Base-by-base conservation (phyloP, 2,329 filamentous ascomycete species). In the Cladosporium sp. region DNA sequence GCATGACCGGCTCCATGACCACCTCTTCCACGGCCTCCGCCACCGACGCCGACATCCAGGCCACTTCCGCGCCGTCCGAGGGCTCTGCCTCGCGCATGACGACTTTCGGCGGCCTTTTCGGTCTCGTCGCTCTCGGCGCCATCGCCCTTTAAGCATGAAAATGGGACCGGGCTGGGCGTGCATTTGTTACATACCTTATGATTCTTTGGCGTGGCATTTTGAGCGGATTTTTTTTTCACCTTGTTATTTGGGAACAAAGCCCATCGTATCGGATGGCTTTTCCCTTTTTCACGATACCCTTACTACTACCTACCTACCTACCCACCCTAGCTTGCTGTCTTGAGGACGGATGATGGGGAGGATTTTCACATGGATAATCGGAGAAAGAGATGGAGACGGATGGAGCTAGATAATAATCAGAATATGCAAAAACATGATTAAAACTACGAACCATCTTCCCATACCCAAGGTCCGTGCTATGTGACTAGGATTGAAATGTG, bases 81-180 rank as follows among this genome's bases (percentile, higher is more conserved):
- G 48, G 48, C 16, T 28, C 13, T 13, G 61, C 56, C 22, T 53
- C 61, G 46, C 59, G 59, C 44, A 58, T 58, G 4, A 60, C 61
- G 44, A 55, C 56, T 16, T 56, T 59, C 54, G 61, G 51, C 32
- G 61, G 61, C 19, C 52, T 64, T 45, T 52, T 64, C 38, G 61
- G 61, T 40, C 54, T 58, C 31, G 54, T 64, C 28, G 61, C 61
- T 31, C 57, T 64, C n/a, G 61, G 60, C 42, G 61, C 61, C 9
- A 49, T 64, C 11, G 61, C 59, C 18, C 51, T 64, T 18, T 64
- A 58, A 16, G 16, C 35, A 38, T 38, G n/a, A 38, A 3, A 18
- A 18, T 18, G 16, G 16, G 16, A 18, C 16, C 16, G 16, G 16
- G 16, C 16, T 18, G 16, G 16, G 16, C 16, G 16, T 18, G 16